phyloP scores from a whole-genome alignment of 2,329 filamentous ascomycete genomes.

The Hypoxylon sp. region DNA sequence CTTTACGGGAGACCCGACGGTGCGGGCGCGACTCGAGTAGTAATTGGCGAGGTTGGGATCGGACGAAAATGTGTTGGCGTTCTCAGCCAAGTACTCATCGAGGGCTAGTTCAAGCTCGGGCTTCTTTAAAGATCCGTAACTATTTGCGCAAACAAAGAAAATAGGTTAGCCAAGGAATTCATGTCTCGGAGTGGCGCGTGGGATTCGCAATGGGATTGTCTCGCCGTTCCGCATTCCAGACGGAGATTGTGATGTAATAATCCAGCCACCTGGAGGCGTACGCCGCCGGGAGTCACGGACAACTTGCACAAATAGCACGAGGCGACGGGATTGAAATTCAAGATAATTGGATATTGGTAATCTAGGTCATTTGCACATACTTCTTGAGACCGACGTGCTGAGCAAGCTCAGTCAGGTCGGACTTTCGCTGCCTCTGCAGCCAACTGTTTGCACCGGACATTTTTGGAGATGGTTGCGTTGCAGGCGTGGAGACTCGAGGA shows the following conservation, averaged over 20 bases:
- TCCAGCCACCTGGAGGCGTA: slow-evolving; percentile 22
- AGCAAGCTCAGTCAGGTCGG: slow-evolving; percentile 81
- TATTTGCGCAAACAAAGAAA: slow-evolving; percentile 55
- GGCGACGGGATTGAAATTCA: slow-evolving; percentile 20
- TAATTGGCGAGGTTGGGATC: slow-evolving; percentile 79
- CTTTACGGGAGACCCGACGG: slow-evolving; percentile 68
- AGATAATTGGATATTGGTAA: slow-evolving; percentile 5
- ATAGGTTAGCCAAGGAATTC: slow-evolving; percentile 46
- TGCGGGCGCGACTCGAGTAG: slow-evolving; percentile 77
- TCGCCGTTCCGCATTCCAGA: slow-evolving; percentile 43
- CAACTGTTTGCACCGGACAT: slow-evolving; percentile 79
- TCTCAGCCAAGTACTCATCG: slow-evolving; percentile 79
- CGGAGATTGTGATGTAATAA: slow-evolving; percentile 37
- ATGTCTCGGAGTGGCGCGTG: slow-evolving; percentile 45
- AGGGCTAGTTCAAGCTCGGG: slow-evolving; percentile 82
- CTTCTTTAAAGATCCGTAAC: slow-evolving; percentile 81
- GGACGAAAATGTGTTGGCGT: slow-evolving; percentile 74
- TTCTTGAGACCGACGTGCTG: slow-evolving; percentile 77
- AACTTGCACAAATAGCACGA: slow-evolving; percentile 28
- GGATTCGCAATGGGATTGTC: slow-evolving; percentile 43
- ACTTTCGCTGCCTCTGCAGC: slow-evolving; percentile 86
- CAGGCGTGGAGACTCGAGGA: slow-evolving; percentile 17
- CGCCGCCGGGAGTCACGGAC: slow-evolving; percentile 3
- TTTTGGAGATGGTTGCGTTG: slow-evolving; percentile 50
- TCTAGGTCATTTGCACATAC: slow-evolving; percentile 67